Percentiles rank a stretch among this genome's conserved stretches.
These are phyloP conservation scores for Monosporascus sp. DNA, from an alignment of 2,329 filamentous ascomycete genomes.

Conservation along the genomic window DNA sequence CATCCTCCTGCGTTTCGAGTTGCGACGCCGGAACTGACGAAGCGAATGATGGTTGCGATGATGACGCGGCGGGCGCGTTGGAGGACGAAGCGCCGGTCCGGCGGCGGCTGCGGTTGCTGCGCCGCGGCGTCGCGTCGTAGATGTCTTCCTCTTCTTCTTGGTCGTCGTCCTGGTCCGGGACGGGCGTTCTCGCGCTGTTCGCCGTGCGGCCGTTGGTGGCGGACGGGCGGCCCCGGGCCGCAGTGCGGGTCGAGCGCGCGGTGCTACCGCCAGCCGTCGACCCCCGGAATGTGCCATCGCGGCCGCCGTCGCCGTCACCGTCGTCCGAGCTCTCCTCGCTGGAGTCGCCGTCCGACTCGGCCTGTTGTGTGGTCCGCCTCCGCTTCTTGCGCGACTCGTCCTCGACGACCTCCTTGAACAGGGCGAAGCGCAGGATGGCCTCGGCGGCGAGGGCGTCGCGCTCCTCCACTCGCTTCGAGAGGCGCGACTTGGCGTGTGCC, in stretches of 20 bases:
- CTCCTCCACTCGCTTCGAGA: slow-evolving; percentile 85
- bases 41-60: slow-evolving; percentile 60
- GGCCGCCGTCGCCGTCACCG: slow-evolving; percentile 54
- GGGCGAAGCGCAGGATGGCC: slow-evolving; percentile 82
- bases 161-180: slow-evolving; percentile 34
- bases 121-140: slow-evolving; percentile 37
- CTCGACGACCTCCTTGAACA: slow-evolving; percentile 92
- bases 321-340: slow-evolving; percentile 57
- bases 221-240: slow-evolving; percentile 17
- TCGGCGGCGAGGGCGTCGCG: slow-evolving; percentile 85
- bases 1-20: slow-evolving; percentile 42
- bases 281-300: slow-evolving; percentile 21
- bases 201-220: slow-evolving; percentile 21
- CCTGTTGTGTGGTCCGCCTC: slow-evolving; percentile 61
- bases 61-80: slow-evolving; percentile 27
- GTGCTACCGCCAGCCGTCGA: slow-evolving; percentile 35
- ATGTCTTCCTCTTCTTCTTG: slow-evolving; percentile 49
- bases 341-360: slow-evolving; percentile 49
- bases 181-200: slow-evolving; percentile 23
- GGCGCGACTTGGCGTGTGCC: slow-evolving; percentile 86
- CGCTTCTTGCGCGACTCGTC: slow-evolving; percentile 78
- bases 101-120: slow-evolving; percentile 30
- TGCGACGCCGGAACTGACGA: slow-evolving; percentile 77
- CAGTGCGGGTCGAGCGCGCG: slow-evolving; percentile 27
- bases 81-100: slow-evolving; percentile 24